A percentile compares a stretch with the other conserved stretches of the same genome.
Conservation (phyloP, 2,329 filamentous ascomycete species). For the Arachnomyces sp. region DNA sequence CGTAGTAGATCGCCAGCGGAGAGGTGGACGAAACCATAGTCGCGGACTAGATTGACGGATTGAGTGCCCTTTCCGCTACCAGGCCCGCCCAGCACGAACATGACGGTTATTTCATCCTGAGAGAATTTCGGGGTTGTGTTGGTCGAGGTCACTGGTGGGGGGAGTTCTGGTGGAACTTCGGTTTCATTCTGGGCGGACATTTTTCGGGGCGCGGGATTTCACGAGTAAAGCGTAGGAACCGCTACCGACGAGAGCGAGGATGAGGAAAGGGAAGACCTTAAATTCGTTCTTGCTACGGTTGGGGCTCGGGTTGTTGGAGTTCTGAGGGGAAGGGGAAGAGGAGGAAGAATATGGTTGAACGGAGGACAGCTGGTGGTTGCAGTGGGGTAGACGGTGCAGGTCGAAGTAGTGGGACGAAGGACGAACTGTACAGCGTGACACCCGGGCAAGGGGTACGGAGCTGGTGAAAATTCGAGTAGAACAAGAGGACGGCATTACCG, state of each 20-base stretch:
- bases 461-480: conserved; percentile 2
- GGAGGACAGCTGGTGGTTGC: conserved; percentile 5
- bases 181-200: conserved; percentile 10
- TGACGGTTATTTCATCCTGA: conserved; percentile 68
- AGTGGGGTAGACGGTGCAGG: background rate
- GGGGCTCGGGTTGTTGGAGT: conserved; percentile 18
- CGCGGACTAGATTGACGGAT: conserved; percentile 75
- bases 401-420: conserved; percentile 7
- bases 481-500: no score
- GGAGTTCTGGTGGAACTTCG: conserved; percentile 21
- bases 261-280: conserved; percentile 35
- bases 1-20: conserved; percentile 89
- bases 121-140: conserved; percentile 64
- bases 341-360: no score
- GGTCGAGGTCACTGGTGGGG: conserved; percentile 41
- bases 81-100: conserved; percentile 94
- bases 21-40: conserved; percentile 88
- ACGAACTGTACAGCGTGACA: conserved; percentile 4
- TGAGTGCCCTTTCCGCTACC: conserved; percentile 96
- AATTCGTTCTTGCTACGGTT: conserved; percentile 24
- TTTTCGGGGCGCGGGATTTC: conserved; percentile 35
- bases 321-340: conserved; percentile 16
- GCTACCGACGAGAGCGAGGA: conserved; percentile 41
- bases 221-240: conserved; percentile 47
- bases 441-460: conserved; percentile 5